phyloP scores from a whole-genome alignment of 2,329 filamentous ascomycete genomes.

The Ceratocystis ficicola region DNA sequence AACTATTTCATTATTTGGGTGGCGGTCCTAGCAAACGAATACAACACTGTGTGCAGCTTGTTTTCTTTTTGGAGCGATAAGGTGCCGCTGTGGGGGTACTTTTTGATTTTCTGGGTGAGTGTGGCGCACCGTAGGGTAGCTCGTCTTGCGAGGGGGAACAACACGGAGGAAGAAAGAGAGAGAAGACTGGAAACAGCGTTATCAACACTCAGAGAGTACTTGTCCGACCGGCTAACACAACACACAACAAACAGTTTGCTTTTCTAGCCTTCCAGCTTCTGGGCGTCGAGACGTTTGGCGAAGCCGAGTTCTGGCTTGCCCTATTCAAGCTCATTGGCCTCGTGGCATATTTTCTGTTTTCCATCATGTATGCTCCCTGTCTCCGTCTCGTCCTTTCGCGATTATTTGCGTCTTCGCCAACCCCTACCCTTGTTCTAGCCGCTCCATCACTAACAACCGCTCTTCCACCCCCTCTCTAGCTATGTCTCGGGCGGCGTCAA shows the following conservation, averaged over 20 bases:
- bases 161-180: not conserved
- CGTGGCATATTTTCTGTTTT: slow-evolving; percentile 60
- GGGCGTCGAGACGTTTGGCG: slow-evolving; percentile 62
- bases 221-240: not conserved
- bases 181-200: not conserved
- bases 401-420: not conserved
- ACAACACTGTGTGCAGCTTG: slow-evolving; percentile 56
- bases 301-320: slow-evolving; percentile 70
- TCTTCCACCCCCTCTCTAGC: slow-evolving; percentile 24
- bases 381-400: not conserved
- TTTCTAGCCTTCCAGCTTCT: slow-evolving; percentile 59
- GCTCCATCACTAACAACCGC: not conserved
- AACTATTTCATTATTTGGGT: slow-evolving; percentile 60
- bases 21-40: slow-evolving; percentile 52
- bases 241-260: slow-evolving; percentile 30
- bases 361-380: slow-evolving; percentile 41
- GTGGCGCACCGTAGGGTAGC: not conserved
- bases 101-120: slow-evolving; percentile 58
- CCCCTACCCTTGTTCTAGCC: not conserved
- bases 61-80: slow-evolving; percentile 52
- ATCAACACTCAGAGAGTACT: not conserved
- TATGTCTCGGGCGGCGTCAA: slow-evolving; percentile 56
- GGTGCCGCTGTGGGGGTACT: slow-evolving; percentile 54
- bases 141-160: not conserved
- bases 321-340: slow-evolving; percentile 59